Conservation (phyloP, 345 rosid genomes). For the Stellera chamaejasme region DNA sequence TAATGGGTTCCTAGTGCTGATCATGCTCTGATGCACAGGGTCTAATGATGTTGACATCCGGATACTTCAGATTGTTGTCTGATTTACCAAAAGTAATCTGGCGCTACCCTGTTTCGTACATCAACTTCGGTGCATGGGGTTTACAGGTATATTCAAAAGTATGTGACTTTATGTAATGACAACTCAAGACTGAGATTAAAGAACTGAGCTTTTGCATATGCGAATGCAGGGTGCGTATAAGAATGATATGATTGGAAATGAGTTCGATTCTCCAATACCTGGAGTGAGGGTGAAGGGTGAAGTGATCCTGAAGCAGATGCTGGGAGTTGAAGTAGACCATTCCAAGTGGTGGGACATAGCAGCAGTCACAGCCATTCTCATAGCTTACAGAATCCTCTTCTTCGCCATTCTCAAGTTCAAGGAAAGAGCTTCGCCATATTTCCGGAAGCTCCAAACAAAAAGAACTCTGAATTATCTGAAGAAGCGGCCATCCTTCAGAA, state of each 20-base stretch:
- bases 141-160: conserved; percentile 28
- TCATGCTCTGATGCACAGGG: conserved; percentile 22
- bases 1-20: neutral
- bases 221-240: conserved; percentile 54
- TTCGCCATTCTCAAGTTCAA: conserved; percentile 51
- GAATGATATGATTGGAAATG: conserved; percentile 55
- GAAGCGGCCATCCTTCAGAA: conserved; percentile 60
- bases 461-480: conserved; percentile 46
- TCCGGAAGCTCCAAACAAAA: conserved; percentile 34
- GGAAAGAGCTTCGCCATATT: conserved; percentile 54
- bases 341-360: conserved; percentile 80
- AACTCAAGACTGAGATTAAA: too few species aligned
- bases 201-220: neutral
- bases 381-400: conserved; percentile 46
- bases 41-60: conserved; percentile 40
- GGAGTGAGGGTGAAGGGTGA: conserved; percentile 47
- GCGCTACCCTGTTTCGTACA: conserved; percentile 45
- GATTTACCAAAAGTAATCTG: conserved; percentile 43
- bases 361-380: conserved; percentile 29
- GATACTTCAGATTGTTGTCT: conserved; percentile 33
- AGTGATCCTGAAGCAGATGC: conserved; percentile 30
- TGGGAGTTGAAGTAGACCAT: conserved; percentile 33
- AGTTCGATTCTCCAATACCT: conserved; percentile 41
- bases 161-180: too few species aligned
- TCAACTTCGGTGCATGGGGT: conserved; percentile 44